Percentiles rank a stretch among this genome's conserved stretches.
Evolutionary conservation across 1,284 basidiomycete genomes (phyloP).

Genomic region (Somion occarium): DNA sequence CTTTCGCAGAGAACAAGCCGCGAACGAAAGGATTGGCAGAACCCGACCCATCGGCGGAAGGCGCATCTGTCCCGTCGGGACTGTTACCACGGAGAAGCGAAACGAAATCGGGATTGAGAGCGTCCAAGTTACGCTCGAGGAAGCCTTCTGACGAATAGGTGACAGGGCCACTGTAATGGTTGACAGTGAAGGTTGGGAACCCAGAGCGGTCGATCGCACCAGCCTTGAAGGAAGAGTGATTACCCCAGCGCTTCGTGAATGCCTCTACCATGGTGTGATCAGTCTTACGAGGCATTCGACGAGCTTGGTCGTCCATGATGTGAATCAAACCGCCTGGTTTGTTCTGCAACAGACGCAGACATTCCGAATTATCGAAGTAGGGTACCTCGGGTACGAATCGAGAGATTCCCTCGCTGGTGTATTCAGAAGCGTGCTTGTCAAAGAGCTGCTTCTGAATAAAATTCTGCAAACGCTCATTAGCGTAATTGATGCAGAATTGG

Average conservation of each 20-base stretch:
- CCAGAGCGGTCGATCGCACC: constrained; percentile 75
- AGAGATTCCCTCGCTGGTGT: constrained; percentile 80
- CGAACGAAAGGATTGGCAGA: constrained; percentile 90
- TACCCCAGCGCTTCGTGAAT: constrained; percentile 91
- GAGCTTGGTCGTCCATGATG: constrained; percentile 96
- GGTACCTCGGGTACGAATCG: constrained; percentile 67
- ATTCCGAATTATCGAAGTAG: constrained; percentile 92
- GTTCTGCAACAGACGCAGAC: constrained; percentile 82
- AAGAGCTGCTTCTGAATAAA: constrained; percentile 82
- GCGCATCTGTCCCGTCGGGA: constrained; percentile 28
- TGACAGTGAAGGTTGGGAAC: constrained; percentile 85
- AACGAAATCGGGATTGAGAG: constrained; percentile 91
- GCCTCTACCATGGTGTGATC: constrained; percentile 94
- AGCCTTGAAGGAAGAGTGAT: constrained; percentile 86
- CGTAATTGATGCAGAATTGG: constrained; percentile 95
- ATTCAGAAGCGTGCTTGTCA: constrained; percentile 78
- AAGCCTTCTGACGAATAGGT: constrained; percentile 90
- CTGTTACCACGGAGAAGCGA: constrained; percentile 74
- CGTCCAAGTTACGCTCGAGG: constrained; percentile 86
- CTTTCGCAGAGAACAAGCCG: constrained; percentile 82
- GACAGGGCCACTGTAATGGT: constrained; percentile 88
- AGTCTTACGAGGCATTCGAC: constrained; percentile 84
- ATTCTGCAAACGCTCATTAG: constrained; percentile 86
- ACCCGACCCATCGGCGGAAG: constrained; percentile 59
- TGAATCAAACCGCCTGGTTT: constrained; percentile 89